Evolutionary conservation across 1,284 basidiomycete genomes (phyloP), one percentile per base, ranked within the genome.

Genomic region (Microbotryum lychnidis-dioicae): DNA sequence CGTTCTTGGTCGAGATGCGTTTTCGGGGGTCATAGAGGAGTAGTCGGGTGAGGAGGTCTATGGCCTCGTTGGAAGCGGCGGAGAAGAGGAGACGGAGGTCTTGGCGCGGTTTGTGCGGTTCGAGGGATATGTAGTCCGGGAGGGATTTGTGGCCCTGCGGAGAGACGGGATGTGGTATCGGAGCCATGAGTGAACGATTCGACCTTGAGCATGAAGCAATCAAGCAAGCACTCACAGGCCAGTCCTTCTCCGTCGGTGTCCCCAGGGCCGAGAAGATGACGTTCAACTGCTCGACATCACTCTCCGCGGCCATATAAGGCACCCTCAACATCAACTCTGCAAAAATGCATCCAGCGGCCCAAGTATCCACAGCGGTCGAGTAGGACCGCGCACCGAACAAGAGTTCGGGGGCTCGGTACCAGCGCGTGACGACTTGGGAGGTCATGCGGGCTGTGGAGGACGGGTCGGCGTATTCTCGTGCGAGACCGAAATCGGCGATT

Each of bases 401-500:
- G 7, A 97, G 81, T 74, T 97, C 92, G 10, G 94, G 93, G 4
- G 94, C 91, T 18, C 96, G 87, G 74, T 98, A 99, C 96, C 96
- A 98, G 67, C 90, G 80, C 7, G 96, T 98, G 73, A 99, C 94
- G 63, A 99, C 96, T 73, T 97, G 92, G 71, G 86, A 90, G 0
- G 96, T 97, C 96, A 99, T 98, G 74, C 90, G 89, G 71, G 87
- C 85, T 42, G 37, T 42, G 16, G 14, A 42, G 1, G 87, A 89
- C 27, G 93, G 90, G 72, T 94, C 91, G 44, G 87, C 87, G 75
- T 89, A 94, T 77, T 98, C 96, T 66, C 96, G 81, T 27, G 96
- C 96, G 9, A 99, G 83, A 83, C 96, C 96, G 75, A 99, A 99
- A 84, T 99, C 96, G 27, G 96, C 96, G 65, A 99, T 84, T 77